Conservation (phyloP, 495 filamentous ascomycete genomes). For the Podospora appendiculata region DNA sequence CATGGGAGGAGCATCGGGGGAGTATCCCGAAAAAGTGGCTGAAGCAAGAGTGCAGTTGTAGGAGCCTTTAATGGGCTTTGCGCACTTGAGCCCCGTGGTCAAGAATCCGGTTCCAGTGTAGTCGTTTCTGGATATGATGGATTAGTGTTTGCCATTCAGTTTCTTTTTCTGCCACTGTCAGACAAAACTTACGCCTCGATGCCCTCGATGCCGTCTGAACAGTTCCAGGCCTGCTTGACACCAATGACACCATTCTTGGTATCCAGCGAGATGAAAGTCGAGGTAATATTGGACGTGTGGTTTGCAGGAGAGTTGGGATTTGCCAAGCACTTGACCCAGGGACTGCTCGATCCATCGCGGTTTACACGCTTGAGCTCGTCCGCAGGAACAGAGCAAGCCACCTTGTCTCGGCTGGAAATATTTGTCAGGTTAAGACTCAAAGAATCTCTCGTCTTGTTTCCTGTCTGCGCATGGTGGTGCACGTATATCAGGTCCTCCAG, state of each 20-base stretch:
- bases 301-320: background rate
- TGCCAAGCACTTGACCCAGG: slow-evolving; percentile 11
- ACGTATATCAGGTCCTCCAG: slow-evolving; percentile 9
- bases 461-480: background rate
- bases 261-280: slow-evolving; percentile 7
- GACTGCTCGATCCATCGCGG: slow-evolving; percentile 1
- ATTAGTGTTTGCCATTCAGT: too few relatives aligned
- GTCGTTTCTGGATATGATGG: background rate
- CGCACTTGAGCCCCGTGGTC: slow-evolving; percentile 3
- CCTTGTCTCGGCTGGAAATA: slow-evolving; percentile 5
- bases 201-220: slow-evolving; percentile 8
- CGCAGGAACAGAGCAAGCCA: slow-evolving; percentile 3
- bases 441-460: background rate
- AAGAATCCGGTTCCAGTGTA: slow-evolving; percentile 15
- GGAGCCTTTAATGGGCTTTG: slow-evolving; percentile 1
- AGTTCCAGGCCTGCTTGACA: slow-evolving; percentile 16
- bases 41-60: slow-evolving; percentile 10
- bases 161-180: background rate
- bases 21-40: slow-evolving; percentile 13
- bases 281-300: background rate
- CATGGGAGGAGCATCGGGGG: slow-evolving; percentile 20
- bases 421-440: slow-evolving; percentile 11
- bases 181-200: slow-evolving; percentile 10
- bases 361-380: background rate
- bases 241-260: slow-evolving; percentile 9